Evolutionary conservation across 352 stramenopile species (phyloP).

Genomic region (Phytophthora nicotianae): DNA sequence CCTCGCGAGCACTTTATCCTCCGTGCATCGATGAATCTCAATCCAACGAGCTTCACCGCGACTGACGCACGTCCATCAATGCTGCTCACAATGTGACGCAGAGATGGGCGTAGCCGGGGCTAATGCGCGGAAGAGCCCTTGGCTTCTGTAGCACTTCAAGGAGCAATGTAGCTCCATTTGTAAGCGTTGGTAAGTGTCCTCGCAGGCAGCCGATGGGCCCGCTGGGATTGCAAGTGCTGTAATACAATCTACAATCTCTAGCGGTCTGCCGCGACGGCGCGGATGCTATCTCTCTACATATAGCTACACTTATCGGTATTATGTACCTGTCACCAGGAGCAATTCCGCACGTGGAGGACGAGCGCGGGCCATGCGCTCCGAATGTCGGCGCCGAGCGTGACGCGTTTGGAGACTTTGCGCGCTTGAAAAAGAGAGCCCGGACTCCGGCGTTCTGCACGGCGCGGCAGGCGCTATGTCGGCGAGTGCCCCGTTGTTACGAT

Average conservation of each 20-base stretch:
- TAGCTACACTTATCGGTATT: background rate
- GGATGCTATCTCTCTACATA: background rate
- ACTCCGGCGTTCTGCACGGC: slow-evolving; percentile 16
- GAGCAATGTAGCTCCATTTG: background rate
- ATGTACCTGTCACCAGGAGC: slow-evolving; percentile 1
- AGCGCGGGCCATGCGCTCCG: slow-evolving; percentile 17
- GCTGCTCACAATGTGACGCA: slow-evolving; percentile 32
- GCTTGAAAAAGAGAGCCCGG: slow-evolving; percentile 19
- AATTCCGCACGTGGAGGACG: slow-evolving; percentile 20
- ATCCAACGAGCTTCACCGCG: slow-evolving; percentile 3
- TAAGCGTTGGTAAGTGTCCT: slow-evolving; percentile 12
- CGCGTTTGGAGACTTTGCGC: slow-evolving; percentile 5
- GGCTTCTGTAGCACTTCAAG: slow-evolving; percentile 24
- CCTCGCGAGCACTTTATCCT: background rate
- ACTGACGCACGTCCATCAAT: slow-evolving; percentile 30
- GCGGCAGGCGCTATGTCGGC: slow-evolving; percentile 24
- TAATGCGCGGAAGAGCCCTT: slow-evolving; percentile 16
- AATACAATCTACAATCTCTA: background rate
- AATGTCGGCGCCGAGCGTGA: slow-evolving; percentile 16
- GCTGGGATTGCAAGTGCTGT: background rate
- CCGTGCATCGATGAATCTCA: slow-evolving; percentile 11
- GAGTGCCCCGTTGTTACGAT: slow-evolving; percentile 33
- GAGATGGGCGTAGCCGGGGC: slow-evolving; percentile 12
- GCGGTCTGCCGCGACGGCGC: too few relatives aligned
- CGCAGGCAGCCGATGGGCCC: slow-evolving; percentile 1